phyloP scores from a whole-genome alignment of 2,329 filamentous ascomycete genomes.

The Phaeomoniella chlamydospora region DNA sequence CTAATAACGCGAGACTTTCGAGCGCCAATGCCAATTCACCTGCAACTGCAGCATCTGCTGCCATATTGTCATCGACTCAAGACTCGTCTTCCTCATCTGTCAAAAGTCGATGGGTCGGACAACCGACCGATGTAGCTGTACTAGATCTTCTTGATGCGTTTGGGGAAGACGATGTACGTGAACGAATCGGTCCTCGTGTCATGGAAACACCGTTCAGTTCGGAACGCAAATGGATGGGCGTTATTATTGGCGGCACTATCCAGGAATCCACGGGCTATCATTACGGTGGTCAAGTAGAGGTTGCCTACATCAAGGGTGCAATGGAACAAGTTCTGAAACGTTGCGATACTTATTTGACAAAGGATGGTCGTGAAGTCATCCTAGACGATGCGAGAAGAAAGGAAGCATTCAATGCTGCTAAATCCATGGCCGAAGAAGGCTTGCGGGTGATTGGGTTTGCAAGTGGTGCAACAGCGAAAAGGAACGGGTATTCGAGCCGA shows the following conservation, averaged over 20 bases:
- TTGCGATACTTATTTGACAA: constrained; percentile 81
- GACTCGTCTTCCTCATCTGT: constrained; percentile 43
- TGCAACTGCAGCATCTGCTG: constrained; percentile 56
- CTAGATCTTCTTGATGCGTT: constrained; percentile 84
- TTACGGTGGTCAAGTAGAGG: constrained; percentile 50
- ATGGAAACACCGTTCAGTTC: constrained; percentile 92
- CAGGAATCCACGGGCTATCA: constrained; percentile 20
- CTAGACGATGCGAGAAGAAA: constrained; percentile 63
- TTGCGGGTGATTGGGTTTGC: constrained; percentile 87
- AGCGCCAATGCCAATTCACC: constrained; percentile 55
- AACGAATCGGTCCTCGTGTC: constrained; percentile 66
- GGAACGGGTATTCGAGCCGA: constrained; percentile 30
- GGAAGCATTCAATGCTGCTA: constrained; percentile 64
- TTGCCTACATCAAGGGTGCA: constrained; percentile 91
- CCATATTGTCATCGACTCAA: constrained; percentile 75
- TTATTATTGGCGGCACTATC: constrained; percentile 50
- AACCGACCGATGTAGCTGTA: constrained; percentile 95
- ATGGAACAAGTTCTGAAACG: constrained; percentile 73
- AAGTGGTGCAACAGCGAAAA: constrained; percentile 54
- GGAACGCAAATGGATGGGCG: constrained; percentile 98
- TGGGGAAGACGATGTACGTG: constrained; percentile 79
- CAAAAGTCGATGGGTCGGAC: constrained; percentile 86
- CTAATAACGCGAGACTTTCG: constrained; percentile 80
- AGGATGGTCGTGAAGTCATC: constrained; percentile 72
- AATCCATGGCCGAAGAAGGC: constrained; percentile 76